Evolutionary conservation across 192 early-diverging fungal species (phyloP).

Genomic region (Spinellus fusiger): DNA sequence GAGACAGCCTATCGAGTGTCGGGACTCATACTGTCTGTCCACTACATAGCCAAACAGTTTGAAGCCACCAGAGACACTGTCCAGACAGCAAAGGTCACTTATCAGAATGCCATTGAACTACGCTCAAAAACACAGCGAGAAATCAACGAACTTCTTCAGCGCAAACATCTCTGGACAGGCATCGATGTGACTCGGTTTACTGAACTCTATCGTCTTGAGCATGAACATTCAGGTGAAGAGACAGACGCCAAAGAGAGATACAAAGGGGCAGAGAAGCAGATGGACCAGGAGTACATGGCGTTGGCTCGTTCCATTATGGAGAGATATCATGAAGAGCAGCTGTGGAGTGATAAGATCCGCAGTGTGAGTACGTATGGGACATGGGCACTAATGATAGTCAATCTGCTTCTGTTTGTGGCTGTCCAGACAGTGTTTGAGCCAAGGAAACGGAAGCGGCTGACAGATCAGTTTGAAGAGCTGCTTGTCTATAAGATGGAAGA

Average conservation of each 20-base stretch:
- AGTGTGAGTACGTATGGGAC: constrained; percentile 69
- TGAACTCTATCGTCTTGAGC: constrained; percentile 65
- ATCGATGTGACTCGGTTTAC: constrained; percentile 74
- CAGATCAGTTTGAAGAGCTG: constrained; percentile 61
- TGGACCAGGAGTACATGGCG: constrained; percentile 57
- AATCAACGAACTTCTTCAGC: constrained; percentile 71
- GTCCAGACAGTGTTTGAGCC: constrained; percentile 76
- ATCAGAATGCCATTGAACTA: constrained; percentile 49
- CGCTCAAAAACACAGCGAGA: constrained; percentile 63
- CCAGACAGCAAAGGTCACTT: constrained; percentile 42
- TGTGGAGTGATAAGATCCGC: constrained; percentile 85
- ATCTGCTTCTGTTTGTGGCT: constrained; percentile 57
- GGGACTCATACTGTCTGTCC: too few species aligned
- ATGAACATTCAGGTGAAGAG: constrained; percentile 54
- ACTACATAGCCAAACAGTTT: constrained; percentile 35
- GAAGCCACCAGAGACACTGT: constrained; percentile 39
- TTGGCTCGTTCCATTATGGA: constrained; percentile 65
- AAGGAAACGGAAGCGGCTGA: constrained; percentile 56
- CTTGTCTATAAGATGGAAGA: constrained; percentile 40
- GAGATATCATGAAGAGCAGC: constrained; percentile 77
- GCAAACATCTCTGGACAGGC: constrained; percentile 70
- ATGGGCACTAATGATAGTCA: constrained; percentile 64
- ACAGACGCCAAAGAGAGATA: constrained; percentile 38
- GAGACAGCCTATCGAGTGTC: too few species aligned
- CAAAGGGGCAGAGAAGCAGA: constrained; percentile 48